Percentiles rank a stretch among this genome's conserved stretches.
phyloP scores from a whole-genome alignment of 2,329 filamentous ascomycete genomes.

The Cytospora chrysosperma region DNA sequence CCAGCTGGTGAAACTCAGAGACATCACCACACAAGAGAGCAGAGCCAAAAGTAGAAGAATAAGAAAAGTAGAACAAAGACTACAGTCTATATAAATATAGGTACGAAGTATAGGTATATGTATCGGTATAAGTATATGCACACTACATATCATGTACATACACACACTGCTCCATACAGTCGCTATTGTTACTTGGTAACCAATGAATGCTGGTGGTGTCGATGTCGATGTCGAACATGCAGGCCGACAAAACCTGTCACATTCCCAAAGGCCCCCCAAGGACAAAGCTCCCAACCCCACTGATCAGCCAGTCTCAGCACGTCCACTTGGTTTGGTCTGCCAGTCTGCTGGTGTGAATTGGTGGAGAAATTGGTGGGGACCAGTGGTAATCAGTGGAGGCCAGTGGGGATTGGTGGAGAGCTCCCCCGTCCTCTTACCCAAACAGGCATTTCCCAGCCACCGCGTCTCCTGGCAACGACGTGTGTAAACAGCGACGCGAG shows the following conservation, averaged over 20 bases:
- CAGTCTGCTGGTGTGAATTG: not conserved
- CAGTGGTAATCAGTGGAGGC: not conserved
- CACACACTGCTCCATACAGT: not conserved
- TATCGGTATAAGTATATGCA: no score
- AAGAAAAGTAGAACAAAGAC: no score
- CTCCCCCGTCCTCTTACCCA: not conserved
- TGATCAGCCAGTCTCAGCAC: no score
- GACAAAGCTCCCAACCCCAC: not conserved
- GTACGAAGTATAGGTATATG: no score
- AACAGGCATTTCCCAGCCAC: slow-evolving; percentile 30
- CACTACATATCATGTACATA: not conserved
- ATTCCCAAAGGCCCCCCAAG: not conserved
- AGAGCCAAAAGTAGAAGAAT: no score
- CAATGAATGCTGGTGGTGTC: not conserved
- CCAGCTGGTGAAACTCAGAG: not conserved
- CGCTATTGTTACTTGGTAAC: not conserved
- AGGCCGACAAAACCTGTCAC: not conserved
- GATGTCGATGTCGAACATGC: not conserved
- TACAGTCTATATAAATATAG: no score
- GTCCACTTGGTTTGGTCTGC: not conserved
- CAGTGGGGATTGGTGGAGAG: slow-evolving; percentile 5
- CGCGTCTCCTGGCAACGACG: slow-evolving; percentile 19
- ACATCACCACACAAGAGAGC: no score
- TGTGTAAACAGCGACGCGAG: slow-evolving; percentile 17
- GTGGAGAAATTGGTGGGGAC: not conserved